Conservation (phyloP, 148 eudicot genomes). For the Talinum fruticosum region DNA sequence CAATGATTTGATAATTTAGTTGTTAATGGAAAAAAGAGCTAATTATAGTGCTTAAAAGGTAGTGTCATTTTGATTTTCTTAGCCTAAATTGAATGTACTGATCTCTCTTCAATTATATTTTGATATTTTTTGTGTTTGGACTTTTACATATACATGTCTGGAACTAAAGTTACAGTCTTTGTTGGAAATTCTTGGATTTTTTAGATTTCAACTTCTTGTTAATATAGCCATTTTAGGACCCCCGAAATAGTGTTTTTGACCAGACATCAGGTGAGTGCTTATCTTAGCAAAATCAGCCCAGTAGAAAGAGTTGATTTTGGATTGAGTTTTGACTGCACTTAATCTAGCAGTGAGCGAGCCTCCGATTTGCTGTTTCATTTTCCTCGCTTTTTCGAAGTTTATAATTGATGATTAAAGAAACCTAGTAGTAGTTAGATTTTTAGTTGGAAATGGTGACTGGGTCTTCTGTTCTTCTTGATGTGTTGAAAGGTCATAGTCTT, state of each 20-base stretch:
- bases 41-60: constrained; percentile 12
- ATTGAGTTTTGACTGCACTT: no score
- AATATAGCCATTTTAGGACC: background rate
- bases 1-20: background rate
- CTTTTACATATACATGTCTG: constrained; percentile 15
- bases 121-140: background rate
- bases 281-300: no score
- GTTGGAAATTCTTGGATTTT: constrained; percentile 6
- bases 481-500: background rate
- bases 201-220: background rate
- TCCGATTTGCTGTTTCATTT: no score
- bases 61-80: background rate
- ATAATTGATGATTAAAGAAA: no score
- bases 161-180: background rate
- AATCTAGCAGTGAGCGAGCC: no score
- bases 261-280: no score
- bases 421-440: no score
- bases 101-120: constrained; percentile 1
- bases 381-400: no score
- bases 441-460: no score
- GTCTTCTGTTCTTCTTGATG: no score
- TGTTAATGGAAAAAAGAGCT: constrained; percentile 8
- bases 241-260: background rate
- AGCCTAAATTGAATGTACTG: background rate
- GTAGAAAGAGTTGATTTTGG: no score